phyloP scores from a whole-genome alignment of 116 monocot genomes.

The Phalaenopsis hybrid region DNA sequence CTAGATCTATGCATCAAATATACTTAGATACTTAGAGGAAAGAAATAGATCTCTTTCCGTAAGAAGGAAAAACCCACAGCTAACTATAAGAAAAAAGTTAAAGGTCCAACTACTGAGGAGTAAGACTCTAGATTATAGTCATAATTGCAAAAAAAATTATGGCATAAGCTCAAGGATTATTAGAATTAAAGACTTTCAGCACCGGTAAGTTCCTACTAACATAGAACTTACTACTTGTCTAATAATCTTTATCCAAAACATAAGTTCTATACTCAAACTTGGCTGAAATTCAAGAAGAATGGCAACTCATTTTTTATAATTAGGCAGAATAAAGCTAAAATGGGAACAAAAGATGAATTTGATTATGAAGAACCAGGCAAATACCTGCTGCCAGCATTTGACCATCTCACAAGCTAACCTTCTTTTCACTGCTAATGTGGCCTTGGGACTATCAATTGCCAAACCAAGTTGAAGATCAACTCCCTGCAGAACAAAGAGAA shows the following conservation, averaged over 20 bases:
- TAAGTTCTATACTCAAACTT: background rate
- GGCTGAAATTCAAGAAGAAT: background rate
- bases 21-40: too few relatives aligned
- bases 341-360: background rate
- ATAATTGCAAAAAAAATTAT: too few relatives aligned
- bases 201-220: too few relatives aligned
- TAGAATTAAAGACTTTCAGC: too few relatives aligned
- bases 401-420: constrained; percentile 95
- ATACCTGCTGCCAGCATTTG: constrained; percentile 92
- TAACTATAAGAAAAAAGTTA: too few relatives aligned
- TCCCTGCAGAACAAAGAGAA: constrained; percentile 27
- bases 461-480: constrained; percentile 91
- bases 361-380: background rate
- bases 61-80: too few relatives aligned
- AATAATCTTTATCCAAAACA: background rate
- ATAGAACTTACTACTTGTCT: too few relatives aligned
- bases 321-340: background rate
- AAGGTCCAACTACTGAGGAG: too few relatives aligned
- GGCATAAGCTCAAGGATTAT: too few relatives aligned
- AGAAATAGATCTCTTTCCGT: too few relatives aligned
- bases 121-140: too few relatives aligned
- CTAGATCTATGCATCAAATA: too few relatives aligned
- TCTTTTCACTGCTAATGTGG: constrained; percentile 88
- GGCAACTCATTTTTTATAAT: background rate
- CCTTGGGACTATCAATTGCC: constrained; percentile 93